Base-by-base conservation (phyloP, 345 rosid species). In the Eutrema yunnanense region DNA sequence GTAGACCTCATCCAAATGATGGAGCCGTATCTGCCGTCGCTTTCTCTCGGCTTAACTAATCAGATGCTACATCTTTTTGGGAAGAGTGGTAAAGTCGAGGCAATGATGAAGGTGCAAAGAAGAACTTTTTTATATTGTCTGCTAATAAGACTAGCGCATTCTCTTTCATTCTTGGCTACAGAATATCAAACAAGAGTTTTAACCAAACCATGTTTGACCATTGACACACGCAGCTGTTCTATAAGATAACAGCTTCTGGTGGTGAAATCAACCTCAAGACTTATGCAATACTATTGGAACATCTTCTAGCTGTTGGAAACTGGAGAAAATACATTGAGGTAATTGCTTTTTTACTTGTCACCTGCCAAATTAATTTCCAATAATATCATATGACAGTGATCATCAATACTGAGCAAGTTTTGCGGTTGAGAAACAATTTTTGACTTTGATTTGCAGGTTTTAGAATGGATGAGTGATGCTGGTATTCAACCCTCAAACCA, bases 241-340 rank as follows among this genome's bases (percentile, higher is more conserved):
- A 78, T 85, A 90, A 87, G 86, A 81, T 90, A 14, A 75, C 80
- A 72, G 80, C 82, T 48, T 83, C 87, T 22, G 95, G 86, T 69
- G 85, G 77, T 73, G 82, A 81, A 74, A 77, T 82, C 68, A 86
- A 86, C 82, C 68, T 82, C 76, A 80, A 48, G 49, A 89, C 91
- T 74, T 88, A 84, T 63, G 80, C 85, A 37, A 70, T 88, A 65
- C 70, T 87, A 81, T 76, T 94, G 86, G 79, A 84, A 80, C 89
- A 86, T 83, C 92, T 89, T 73, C 73, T 94, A 81, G 87, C 86
- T 50, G 78, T 77, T 67, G 97, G 92, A 59, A 91, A 86, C 79
- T 91, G 97, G 98, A 92, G 96, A 75, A 94, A 94, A 78, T 94
- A 91, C 82, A 77, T 94, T 1, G 98, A 94, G 98, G 97, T 89